Conservation (phyloP, 495 filamentous ascomycete genomes). For the Cladorrhinum samala region DNA sequence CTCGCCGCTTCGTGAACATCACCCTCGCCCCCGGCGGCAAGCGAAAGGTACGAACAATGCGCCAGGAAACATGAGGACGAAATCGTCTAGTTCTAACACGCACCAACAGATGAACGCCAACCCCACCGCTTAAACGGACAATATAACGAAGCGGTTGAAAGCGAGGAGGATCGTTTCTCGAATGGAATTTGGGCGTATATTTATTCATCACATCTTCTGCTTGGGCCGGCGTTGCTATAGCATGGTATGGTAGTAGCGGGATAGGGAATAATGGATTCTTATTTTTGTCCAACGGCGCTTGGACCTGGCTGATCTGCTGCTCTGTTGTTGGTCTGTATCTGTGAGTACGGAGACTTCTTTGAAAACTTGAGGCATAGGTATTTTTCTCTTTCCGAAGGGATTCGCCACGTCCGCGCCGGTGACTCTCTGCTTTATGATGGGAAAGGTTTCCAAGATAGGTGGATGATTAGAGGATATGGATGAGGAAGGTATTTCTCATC, state of each 20-base stretch:
- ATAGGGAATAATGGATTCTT: background rate
- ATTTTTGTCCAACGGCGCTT: conserved; percentile 4
- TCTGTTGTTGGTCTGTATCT: background rate
- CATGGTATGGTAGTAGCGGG: background rate
- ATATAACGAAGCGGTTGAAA: background rate
- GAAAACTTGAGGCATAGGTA: background rate
- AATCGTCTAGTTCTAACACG: too few species aligned
- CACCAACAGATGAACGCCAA: conserved; percentile 51
- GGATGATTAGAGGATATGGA: too few species aligned
- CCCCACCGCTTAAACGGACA: conserved; percentile 34
- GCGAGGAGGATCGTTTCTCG: background rate
- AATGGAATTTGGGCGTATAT: background rate
- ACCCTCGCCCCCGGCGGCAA: conserved; percentile 91
- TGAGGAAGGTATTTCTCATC: too few species aligned
- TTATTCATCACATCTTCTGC: background rate
- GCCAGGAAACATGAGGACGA: background rate
- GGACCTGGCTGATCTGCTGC: conserved; percentile 6
- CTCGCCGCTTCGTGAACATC: conserved; percentile 97
- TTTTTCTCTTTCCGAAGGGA: conserved; percentile 17
- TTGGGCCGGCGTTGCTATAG: background rate
- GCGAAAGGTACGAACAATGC: conserved; percentile 76
- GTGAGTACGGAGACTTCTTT: background rate
- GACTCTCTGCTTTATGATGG: too few species aligned
- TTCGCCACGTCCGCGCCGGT: too few species aligned
- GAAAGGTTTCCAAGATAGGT: too few species aligned